Conservation (phyloP, 1,139 yeast genomes). For the Geotrichum fermentans region DNA sequence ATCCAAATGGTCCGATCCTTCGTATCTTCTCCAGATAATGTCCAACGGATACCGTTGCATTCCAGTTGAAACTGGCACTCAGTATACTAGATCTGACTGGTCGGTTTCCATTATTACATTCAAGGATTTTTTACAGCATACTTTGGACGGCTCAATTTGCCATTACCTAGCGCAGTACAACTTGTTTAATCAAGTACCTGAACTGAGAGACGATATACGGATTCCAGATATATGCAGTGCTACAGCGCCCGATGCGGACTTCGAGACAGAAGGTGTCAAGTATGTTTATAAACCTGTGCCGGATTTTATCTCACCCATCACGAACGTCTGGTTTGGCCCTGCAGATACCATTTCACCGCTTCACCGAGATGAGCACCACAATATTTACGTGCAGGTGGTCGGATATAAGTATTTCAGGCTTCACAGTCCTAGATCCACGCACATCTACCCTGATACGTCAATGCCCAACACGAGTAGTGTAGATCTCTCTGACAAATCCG, state of each 20-base stretch:
- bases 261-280: background rate
- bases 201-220: conserved; percentile 23
- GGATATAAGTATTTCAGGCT: conserved; percentile 30
- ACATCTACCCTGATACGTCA: conserved; percentile 22
- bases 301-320: conserved; percentile 16
- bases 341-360: conserved; percentile 29
- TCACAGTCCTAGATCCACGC: conserved; percentile 20
- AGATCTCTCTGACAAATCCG: conserved; percentile 20
- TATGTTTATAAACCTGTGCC: background rate
- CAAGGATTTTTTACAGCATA: conserved; percentile 19
- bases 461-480: conserved; percentile 29
- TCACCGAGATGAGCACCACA: conserved; percentile 28
- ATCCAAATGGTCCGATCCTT: conserved; percentile 24
- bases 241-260: background rate
- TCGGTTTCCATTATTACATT: conserved; percentile 23
- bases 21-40: conserved; percentile 23
- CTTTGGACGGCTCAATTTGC: conserved; percentile 1
- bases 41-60: conserved; percentile 26
- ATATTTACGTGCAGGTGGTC: conserved; percentile 29
- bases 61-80: conserved; percentile 29
- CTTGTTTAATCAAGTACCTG: conserved; percentile 24
- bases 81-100: conserved; percentile 27
- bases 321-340: conserved; percentile 32
- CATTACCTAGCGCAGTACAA: conserved; percentile 28
- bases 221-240: conserved; percentile 25